Base-by-base conservation (phyloP, 805 yeast genomes). In the Wickerhamiella azymoides region DNA sequence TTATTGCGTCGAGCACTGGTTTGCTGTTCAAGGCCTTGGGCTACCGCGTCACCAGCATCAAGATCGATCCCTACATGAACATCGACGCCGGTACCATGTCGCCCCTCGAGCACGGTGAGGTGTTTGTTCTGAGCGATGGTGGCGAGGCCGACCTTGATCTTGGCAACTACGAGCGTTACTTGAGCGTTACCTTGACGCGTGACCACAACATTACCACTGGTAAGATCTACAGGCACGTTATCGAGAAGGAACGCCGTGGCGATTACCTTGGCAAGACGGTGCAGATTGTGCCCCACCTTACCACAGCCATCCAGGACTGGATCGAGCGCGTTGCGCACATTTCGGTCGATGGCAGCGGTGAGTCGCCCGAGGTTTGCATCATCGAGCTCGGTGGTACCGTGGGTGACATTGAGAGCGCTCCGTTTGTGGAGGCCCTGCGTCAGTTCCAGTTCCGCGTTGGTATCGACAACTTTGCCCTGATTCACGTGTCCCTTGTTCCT, bases 11-110 rank as follows among this genome's bases (percentile, higher is more conserved):
- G 30, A 85, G 96, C 50, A 92, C 97, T 28, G 99, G 99, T 50
- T 77, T 92, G 67, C 66, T 92, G 53, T 74, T 92, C 66, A 92
- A 92, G 66, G 88, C 98, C 36, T 69, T 84, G 49, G 99, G 99
- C 50, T 73, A 83, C 59, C 80, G 94, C 62, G 97, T 89, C 51
- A 89, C 98, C 3, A 86, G 97, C 13, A 89, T 92, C 70, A 92
- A 92, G 66, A 92, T 92, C 59, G 99, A 92, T 69, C 99, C 99
- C 36, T 92, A 92, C 68, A 84, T 92, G 94, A 92, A 92, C 69
- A 85, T 92, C 56, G 99, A 92, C 69, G 99, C 99, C 35, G 99
- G 99, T 58, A 92, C 99, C 39, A 92, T 92, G 99, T 84, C 96
- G 36, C 99, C 99, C 18, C 71, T 92, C 61, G 99, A 92, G 66